Conservation (phyloP, 331 rosid genomes). For the Arachis monticola region DNA sequence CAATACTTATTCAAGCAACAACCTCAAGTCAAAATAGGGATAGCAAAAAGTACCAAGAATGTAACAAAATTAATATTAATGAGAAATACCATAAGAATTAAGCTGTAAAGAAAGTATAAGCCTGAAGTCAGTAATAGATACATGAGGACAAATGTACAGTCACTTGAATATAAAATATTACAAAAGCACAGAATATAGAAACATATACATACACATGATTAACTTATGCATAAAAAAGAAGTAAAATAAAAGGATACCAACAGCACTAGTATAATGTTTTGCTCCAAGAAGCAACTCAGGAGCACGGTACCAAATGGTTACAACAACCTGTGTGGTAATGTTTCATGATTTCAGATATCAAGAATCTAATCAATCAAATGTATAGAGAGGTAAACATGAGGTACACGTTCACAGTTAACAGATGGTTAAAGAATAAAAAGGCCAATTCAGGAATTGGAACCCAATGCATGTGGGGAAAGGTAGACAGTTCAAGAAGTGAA, state of each 20-base stretch:
- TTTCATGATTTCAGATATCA: conserved; percentile 33
- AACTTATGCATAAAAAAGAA: conserved; percentile 19
- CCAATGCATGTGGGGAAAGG: conserved; percentile 7
- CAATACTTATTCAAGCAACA: conserved; percentile 22
- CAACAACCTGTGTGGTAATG: conserved; percentile 78
- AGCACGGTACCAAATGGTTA: conserved; percentile 99
- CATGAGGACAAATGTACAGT: conserved; percentile 1
- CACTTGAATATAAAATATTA: conserved; percentile 26
- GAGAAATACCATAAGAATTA: not conserved
- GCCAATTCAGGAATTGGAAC: conserved; percentile 28
- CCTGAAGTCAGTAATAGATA: conserved; percentile 9
- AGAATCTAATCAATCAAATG: conserved; percentile 34
- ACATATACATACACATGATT: not conserved
- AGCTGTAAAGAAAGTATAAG: conserved; percentile 23
- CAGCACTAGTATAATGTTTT: conserved; percentile 98
- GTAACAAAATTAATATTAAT: conserved; percentile 14
- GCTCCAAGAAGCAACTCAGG: conserved; percentile 99
- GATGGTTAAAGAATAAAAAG: conserved; percentile 6
- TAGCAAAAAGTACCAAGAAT: conserved; percentile 17
- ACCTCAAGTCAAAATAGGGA: conserved; percentile 29
- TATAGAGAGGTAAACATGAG: conserved; percentile 12
- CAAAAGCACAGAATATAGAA: not conserved
- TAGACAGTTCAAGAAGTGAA: conserved; percentile 17
- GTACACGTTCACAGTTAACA: conserved; percentile 29
- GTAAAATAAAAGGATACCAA: conserved; percentile 69